These are phyloP conservation scores for Moricandia arvensis DNA, from an alignment of 345 rosid genomes.

Conservation along the genomic window DNA sequence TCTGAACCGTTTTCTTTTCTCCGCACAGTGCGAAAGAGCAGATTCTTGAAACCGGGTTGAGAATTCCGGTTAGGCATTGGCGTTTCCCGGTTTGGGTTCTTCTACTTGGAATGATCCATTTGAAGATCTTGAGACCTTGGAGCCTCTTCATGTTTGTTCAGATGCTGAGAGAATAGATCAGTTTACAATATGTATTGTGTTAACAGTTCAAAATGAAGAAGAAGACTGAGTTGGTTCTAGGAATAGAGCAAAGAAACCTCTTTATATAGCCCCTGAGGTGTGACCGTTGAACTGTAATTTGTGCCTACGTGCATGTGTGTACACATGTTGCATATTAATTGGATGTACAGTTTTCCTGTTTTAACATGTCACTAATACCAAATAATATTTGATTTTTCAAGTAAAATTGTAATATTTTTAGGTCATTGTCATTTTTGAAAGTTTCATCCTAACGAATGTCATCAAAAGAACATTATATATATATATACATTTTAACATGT, in stretches of 20 bases:
- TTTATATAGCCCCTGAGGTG: conserved; percentile 29
- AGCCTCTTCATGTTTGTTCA: too few relatives aligned
- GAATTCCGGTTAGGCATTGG: conserved; percentile 25
- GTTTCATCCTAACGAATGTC: too few relatives aligned
- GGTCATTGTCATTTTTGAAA: too few relatives aligned
- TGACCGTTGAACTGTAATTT: conserved; percentile 33
- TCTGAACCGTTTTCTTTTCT: conserved; percentile 35
- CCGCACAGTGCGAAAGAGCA: conserved; percentile 37
- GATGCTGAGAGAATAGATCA: too few relatives aligned
- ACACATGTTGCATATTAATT: conserved; percentile 14
- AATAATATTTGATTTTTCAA: too few relatives aligned
- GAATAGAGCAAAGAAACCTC: conserved; percentile 23
- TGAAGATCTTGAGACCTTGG: conserved; percentile 59
- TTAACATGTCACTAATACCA: conserved; percentile 28
- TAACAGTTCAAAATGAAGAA: too few relatives aligned
- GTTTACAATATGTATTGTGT: too few relatives aligned
- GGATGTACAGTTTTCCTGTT: conserved; percentile 31
- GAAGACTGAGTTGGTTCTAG: conserved; percentile 15
- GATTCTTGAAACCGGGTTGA: conserved; percentile 43
- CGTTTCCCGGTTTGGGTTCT: conserved; percentile 33
- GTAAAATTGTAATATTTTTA: too few relatives aligned
- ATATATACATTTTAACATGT: too few relatives aligned
- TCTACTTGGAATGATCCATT: conserved; percentile 41
- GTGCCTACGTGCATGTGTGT: conserved; percentile 21
- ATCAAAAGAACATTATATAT: too few relatives aligned